Evolutionary conservation across 495 filamentous ascomycete species (phyloP), one percentile per base, ranked within the genome.

Genomic region (Penicillium salamii): DNA sequence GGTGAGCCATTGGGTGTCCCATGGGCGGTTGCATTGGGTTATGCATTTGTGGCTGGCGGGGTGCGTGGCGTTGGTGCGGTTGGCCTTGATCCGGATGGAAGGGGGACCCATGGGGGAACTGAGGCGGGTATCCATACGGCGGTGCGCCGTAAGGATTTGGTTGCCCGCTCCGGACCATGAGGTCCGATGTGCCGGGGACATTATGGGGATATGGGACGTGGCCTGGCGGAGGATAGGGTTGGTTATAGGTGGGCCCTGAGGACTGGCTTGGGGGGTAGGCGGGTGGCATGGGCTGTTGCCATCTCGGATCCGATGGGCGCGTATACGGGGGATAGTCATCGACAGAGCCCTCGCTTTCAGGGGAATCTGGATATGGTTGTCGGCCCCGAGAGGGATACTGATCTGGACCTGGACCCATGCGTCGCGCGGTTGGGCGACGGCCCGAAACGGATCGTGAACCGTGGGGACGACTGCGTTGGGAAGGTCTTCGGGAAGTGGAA

Each of bases 401-500:
- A 29, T 66, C n/a, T n/a, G n/a, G 68, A 46, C 74, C 71, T 35
- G 58, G 59, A 24, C 56, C 46, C 60, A 71, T 62, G 19, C 67
- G 76, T 42, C 70, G 71, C 38, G 62, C 50, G 31, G 61, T 64
- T 46, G 67, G 72, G 26, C 72, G 78, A 42, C 65, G 71, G 46
- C 63, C 58, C 38, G 71, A 68, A 50, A 61, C 65, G 34, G 71
- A 73, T 37, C 65, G 71, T 14, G 75, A 71, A 50, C 68, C 66
- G 63, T 68, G 68, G 52, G 62, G 58, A 43, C 66, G 63, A 46
- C 66, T 68, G 41, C 69, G 77, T 54, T 74, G 69, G 18, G 75
- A 73, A 37, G 78, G 78, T 41, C 79, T 76, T 50, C 81, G 74
- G 53, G 83, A 92, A 21, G 89, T 89, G n/a, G 89, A 91, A 72